Evolutionary conservation across 2,329 filamentous ascomycete genomes (phyloP), one percentile per base, ranked within the genome.

Genomic region (Penicillium paneum): DNA sequence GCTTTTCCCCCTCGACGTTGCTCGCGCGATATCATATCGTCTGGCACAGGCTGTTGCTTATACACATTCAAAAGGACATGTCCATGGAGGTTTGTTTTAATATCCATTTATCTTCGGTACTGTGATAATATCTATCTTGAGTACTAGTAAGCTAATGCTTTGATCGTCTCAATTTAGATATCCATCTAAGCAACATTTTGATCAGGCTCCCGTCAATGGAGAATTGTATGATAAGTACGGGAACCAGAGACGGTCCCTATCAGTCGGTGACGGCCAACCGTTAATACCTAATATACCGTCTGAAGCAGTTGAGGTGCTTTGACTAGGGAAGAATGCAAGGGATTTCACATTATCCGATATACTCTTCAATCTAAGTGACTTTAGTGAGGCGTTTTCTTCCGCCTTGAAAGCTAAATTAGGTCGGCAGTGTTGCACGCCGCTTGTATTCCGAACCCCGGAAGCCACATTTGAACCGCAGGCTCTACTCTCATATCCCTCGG

Each of bases 141-240:
- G 12, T 32, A 34, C 8, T 24, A 21, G 8, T 15, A 3, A 21
- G 13, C 42, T 21, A 34, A 45, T n/a, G 15, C 6, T n/a, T 26
- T 3, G 15, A 12, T 7, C 21, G 4, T n/a, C n/a, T n/a, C n/a
- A n/a, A 15, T 13, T 11, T 35, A 70, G 66, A 71, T 56, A 54
- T 73, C 17, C 67, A 69, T 56, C 56, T 72, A 3, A 46, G 52
- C 31, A 73, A 70, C 13, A 47, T 67, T 36, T 36, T 70, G 11
- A 19, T 60, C 13, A 65, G 63, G 13, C 56, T 68, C 1, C 64
- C 65, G 3, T 62, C 57, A 24, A 62, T 7, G 49, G 67, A n/a
- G 59, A 74, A 52, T 49, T 74, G 2, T 66, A 72, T 51, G 52
- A 71, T 38, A 53, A 59, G 52, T 71, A 67, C 40, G 67, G 67